Percentiles rank a stretch among this genome's conserved stretches.
Conservation (phyloP, 768 basidiomycete genomes). For the Boletus tylopilopsis region DNA sequence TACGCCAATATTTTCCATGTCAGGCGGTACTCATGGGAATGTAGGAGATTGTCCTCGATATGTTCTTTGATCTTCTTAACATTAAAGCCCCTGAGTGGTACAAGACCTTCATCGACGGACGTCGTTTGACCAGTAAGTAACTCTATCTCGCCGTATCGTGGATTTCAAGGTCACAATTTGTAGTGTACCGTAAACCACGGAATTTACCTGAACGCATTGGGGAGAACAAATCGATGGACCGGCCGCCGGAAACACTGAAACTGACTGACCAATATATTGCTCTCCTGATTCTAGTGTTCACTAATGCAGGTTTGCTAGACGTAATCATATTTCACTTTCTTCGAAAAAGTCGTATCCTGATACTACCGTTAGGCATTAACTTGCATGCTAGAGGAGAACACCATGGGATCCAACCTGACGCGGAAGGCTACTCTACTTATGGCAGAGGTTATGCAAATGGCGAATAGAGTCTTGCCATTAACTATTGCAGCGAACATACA, state of each 20-base stretch:
- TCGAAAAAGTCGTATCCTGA: constrained; percentile 3
- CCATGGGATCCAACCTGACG: constrained; percentile 66
- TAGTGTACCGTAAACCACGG: constrained; percentile 65
- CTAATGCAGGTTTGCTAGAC: constrained; percentile 85
- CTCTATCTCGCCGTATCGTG: background rate
- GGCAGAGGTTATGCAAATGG: constrained; percentile 86
- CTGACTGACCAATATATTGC: constrained; percentile 92
- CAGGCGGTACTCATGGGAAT: constrained; percentile 12
- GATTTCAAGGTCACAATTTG: background rate
- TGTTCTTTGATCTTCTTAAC: constrained; percentile 90
- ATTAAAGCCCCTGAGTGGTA: constrained; percentile 94
- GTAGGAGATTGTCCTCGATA: constrained; percentile 89
- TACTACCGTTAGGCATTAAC: constrained; percentile 63
- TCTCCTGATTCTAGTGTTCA: constrained; percentile 77
- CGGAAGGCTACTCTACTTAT: constrained; percentile 89
- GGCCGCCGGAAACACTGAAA: constrained; percentile 57
- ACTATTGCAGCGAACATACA: constrained; percentile 81
- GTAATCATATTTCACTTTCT: constrained; percentile 40
- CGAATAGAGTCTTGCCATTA: constrained; percentile 82
- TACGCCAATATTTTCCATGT: constrained; percentile 27
- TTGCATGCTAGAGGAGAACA: constrained; percentile 78
- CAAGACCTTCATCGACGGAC: constrained; percentile 85
- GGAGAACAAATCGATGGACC: constrained; percentile 44
- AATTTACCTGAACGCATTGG: constrained; percentile 29
- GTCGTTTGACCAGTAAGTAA: constrained; percentile 78